Evolutionary conservation across 179 eudicot species (phyloP), one percentile per base, ranked within the genome.

Genomic region (Beta lomatogona): DNA sequence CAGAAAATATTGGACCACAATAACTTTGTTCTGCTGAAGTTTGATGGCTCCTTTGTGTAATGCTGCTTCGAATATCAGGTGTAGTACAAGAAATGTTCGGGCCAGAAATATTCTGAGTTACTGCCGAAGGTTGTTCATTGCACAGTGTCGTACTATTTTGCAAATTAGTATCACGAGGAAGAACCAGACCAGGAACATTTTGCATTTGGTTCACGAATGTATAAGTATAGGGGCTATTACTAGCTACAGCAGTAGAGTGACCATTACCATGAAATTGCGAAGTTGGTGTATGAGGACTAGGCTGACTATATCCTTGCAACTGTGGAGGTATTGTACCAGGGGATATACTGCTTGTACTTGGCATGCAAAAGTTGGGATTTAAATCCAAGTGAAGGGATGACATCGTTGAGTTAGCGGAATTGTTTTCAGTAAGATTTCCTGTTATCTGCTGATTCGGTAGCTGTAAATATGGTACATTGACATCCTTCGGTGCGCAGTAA

Each of bases 141-240:
- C 74, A 67, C 18, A 31, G 65, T 48, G 77, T 31, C 54, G 3
- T 15, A 28, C 25, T 75, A 63, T 61, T 81, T 57, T 59, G 61
- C 10, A 48, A 69, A 69, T 54, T 65, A 53, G 78, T 59, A 55
- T 59, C 45, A 67, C 75, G 67, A 22, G 85, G 73, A 75, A 76
- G 73, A 65, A 16, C 65, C 16, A 81, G 67, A 50, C 61, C 60
- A 74, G 83, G 16, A 81, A 69, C 64, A 73, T 71, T 78, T 71
- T 83, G 86, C 44, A 80, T 72, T 77, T 81, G 83, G 73, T 76
- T 79, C 66, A 77, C 66, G 36, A 79, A 81, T 70, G 85, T 73
- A 44, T 25, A 64, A 15, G 74, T 74, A 80, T n/a, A 71, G 41
- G 73, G 86, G 78, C 61, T 60, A 73, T 65, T 77, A 71, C 84